Evolutionary conservation across 1,139 yeast genomes (phyloP), one percentile per base, ranked within the genome.

Genomic region (Suhomyces ambrosiae): DNA sequence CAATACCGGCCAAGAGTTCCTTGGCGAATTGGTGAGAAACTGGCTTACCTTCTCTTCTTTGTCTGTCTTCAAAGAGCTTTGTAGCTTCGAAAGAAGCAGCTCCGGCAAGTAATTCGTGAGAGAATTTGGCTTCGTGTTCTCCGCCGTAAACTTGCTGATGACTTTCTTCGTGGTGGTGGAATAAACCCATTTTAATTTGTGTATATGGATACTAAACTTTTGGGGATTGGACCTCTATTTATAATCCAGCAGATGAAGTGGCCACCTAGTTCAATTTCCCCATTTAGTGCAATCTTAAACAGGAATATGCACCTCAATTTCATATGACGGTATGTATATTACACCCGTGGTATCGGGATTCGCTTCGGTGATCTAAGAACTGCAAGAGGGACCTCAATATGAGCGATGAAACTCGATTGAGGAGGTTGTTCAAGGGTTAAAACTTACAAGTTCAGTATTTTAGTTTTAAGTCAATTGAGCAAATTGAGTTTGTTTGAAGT

Each of bases 1-100:
- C 65, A 46, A 61, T 33, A 31, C 65, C 65, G 17, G 60, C 63
- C 33, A 61, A 41, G 17, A 54, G 27, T 44, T 61, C 64, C 49
- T 61, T 61, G 35, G 65, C 65, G 35, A 61, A 59, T 12, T 54
- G 48, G 44, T 61, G 65, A 45, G 53, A 46, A 11, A 60, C 65
- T 30, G 64, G 63, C 50, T 58, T 58, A 27, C 65, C 67, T 47
- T 61, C 62, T 39, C 56, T 50, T 52, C 64, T 58, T 49, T 61
- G 65, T 42, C 50, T 53, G 49, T 61, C 63, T 50, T 61, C 67
- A 32, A 58, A 61, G 40, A 58, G 49, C 52, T 58, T 61, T 31
- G 56, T 52, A 31, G 67, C 67, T 44, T 57, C 65, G 38, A 61
- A 61, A 5, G 65, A 58, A 18, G 67, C 65, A 27, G 63, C 67